A percentile compares a stretch with the other conserved stretches of the same genome.
phyloP scores from a whole-genome alignment of 768 basidiomycete genomes.

The Mycena alexandri region DNA sequence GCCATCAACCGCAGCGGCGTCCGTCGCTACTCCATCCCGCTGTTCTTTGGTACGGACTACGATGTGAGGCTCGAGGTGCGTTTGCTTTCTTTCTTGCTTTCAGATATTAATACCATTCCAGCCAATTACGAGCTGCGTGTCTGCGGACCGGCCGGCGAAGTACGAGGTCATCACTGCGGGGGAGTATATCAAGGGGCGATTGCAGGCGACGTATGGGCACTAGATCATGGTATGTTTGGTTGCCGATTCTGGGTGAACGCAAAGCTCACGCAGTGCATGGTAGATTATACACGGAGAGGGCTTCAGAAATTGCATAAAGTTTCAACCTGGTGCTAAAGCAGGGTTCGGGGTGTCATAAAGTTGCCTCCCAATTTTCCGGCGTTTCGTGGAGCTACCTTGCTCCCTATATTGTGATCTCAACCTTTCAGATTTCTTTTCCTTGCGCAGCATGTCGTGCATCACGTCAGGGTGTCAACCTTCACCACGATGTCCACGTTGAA shows the following conservation, averaged over 20 bases:
- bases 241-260: not conserved
- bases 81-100: not conserved
- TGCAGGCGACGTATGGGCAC: conserved; percentile 67
- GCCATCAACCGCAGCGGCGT: conserved; percentile 82
- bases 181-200: conserved; percentile 74
- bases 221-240: not conserved
- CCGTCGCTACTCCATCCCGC: conserved; percentile 84
- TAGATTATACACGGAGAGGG: no score
- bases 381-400: no score
- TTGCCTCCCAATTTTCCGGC: no score
- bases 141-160: conserved; percentile 48
- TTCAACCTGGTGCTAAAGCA: no score
- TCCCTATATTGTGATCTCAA: no score
- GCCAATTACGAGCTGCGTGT: conserved; percentile 55
- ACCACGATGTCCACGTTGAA: no score
- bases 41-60: conserved; percentile 94
- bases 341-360: no score
- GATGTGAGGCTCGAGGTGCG: conserved; percentile 81
- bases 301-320: no score
- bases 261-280: no score
- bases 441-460: no score
- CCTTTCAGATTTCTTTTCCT: no score
- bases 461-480: no score
- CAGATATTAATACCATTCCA: conserved; percentile 26
- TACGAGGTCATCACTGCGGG: conserved; percentile 79